Base-by-base conservation (phyloP, 306 rosid genomes). In the Dicorynia guianensis region DNA sequence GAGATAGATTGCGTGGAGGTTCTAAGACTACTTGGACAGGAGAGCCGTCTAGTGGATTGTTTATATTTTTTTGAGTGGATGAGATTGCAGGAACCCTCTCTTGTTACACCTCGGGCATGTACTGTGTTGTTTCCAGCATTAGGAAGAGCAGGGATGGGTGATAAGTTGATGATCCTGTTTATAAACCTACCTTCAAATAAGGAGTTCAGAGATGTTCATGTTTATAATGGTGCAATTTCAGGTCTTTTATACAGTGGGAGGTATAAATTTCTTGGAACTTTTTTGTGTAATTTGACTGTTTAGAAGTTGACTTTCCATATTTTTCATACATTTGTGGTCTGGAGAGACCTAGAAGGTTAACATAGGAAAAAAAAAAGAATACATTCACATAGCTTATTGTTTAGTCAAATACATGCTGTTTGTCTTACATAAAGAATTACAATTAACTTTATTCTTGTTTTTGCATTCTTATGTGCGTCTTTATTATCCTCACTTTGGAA, bases 51-150 rank as follows among this genome's bases (percentile, higher is more conserved):
- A 35, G 13, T 80, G 63, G 71, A 81, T 75, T 94, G 93, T 70
- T 79, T 94, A 89, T 85, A 88, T 75, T 92, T 95, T 66, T 95
- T 84, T 77, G 97, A 86, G 85, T 95, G 98, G 98, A 95, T 92
- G 97, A 82, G 89, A 64, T 64, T 85, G 72, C 95, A 89, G 76
- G 96, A 95, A 54, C 91, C 89, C 36, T 78, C 82, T 8, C 82
- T 90, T 25, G 79, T 92, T 48, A 82, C 95, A 4, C 83, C 92
- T n/a, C 78, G 88, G 62, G 87, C 89, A 5, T 94, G 88, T 77
- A 81, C 89, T 13, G 55, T 87, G 59, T 74, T 94, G 85, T 92
- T 94, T 75, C 95, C 96, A 0, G 30, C 83, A 84, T 48, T 94
- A 85, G 98, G 93, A 53, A 90, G 85, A 82, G 95, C 92, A 55